Evolutionary conservation across 352 stramenopile species (phyloP), one percentile per base, ranked within the genome.

Genomic region (Phytopythium kandeliae): DNA sequence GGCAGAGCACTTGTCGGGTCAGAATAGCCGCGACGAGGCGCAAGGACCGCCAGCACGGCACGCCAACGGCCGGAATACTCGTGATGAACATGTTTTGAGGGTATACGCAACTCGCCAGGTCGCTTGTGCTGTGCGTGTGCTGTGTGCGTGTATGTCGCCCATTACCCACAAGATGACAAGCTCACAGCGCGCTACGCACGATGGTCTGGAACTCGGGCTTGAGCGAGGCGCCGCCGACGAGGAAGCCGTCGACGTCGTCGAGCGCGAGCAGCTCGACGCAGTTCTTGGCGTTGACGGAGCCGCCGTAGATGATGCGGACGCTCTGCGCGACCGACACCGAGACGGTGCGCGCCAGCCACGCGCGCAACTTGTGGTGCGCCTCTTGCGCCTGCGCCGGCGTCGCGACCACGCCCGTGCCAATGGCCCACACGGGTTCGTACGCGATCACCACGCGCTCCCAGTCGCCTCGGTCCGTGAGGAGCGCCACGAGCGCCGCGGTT

Each of bases 361-460:
- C 57, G 22, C 89, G 70, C 25, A 92, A 57, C 53, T 92, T 89
- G 60, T 96, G 82, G 72, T 97, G 90, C 2, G 86, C 74, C 19
- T 88, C 84, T 74, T 99, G 95, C 2, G 96, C 96, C 71, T 98
- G 96, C 59, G 95, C 92, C 4, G 95, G 91, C 28, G 92, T 97
- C 42, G 95, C 96, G n/a, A 96, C 96, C 34, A 98, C 80, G 12
- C 96, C 96, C 48, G 96, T 99, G 64, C 95, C 96, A 67, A 99
- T 99, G 30, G 96, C 96, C 96, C 96, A 99, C 57, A 99, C 96
- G 16, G 96, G 96, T 68, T 98, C 92, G 65, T 98, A 98, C 19
- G 95, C 96, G 64, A 99, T 92, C 42, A 97, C 96, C 47, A 99
- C 67, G 48, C 71, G 71, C 34, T 68, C 60, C 79, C 78, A 91